A percentile compares a stretch with the other conserved stretches of the same genome.
These are phyloP conservation scores for Lablab purpureus DNA, from an alignment of 306 rosid species.

Conservation along the genomic window DNA sequence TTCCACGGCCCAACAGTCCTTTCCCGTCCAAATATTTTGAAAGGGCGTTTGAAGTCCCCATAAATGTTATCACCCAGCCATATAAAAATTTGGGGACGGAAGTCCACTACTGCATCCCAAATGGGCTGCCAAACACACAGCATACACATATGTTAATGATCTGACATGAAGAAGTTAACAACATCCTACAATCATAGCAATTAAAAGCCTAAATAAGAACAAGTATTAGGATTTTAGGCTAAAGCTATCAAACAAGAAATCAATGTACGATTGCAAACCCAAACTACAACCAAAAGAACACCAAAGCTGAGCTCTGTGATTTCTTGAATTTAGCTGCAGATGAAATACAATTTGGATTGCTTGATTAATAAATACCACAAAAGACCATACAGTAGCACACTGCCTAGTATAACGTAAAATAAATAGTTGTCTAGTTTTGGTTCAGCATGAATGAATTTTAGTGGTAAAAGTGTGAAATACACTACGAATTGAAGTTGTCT, in stretches of 20 bases:
- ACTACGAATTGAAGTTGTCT: slow-evolving; percentile 10
- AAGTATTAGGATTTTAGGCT: background rate
- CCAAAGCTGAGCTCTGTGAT: slow-evolving; percentile 7
- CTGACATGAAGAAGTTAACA: background rate
- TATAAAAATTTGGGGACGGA: slow-evolving; percentile 76
- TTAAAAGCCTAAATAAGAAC: slow-evolving; percentile 22
- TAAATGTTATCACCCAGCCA: slow-evolving; percentile 91
- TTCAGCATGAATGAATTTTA: background rate
- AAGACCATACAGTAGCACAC: background rate
- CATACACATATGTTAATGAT: slow-evolving; percentile 24
- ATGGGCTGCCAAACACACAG: slow-evolving; percentile 62
- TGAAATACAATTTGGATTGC: background rate
- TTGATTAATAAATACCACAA: background rate
- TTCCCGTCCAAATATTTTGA: slow-evolving; percentile 69
- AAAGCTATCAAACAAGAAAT: slow-evolving; percentile 34
- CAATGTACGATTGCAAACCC: slow-evolving; percentile 30
- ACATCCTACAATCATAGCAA: background rate
- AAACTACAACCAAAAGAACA: background rate
- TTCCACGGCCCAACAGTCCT: slow-evolving; percentile 89
- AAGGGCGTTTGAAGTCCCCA: slow-evolving; percentile 80
- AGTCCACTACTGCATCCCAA: slow-evolving; percentile 70
- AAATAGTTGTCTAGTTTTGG: background rate
- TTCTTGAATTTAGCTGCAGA: background rate
- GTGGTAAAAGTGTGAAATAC: slow-evolving; percentile 10
- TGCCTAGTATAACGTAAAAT: slow-evolving; percentile 11